These are phyloP conservation scores for Ustilago crameri DNA, from an alignment of 1,284 basidiomycete genomes.

Conservation along the genomic window DNA sequence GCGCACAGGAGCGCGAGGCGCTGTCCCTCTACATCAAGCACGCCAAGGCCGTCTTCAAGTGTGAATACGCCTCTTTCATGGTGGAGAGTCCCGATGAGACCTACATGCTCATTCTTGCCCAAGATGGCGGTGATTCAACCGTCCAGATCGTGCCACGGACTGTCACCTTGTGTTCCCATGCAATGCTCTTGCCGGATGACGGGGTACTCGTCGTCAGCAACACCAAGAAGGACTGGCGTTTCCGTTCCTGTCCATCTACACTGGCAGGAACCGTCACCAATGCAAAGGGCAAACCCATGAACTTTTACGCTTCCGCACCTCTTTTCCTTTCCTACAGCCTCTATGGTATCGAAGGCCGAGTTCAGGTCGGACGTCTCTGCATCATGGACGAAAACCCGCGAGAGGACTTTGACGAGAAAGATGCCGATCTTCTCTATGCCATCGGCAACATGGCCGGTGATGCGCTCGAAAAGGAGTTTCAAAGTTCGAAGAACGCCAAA, in stretches of 20 bases:
- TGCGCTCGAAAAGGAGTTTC: conserved; percentile 51
- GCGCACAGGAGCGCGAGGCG: conserved; percentile 31
- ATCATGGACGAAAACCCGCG: conserved; percentile 48
- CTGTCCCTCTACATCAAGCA: conserved; percentile 38
- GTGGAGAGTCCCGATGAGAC: conserved; percentile 36
- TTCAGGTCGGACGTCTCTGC: conserved; percentile 53
- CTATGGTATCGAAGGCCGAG: conserved; percentile 28
- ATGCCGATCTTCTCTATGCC: conserved; percentile 43
- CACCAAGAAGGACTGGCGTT: conserved; percentile 52
- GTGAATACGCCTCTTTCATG: conserved; percentile 48
- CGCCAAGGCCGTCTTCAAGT: conserved; percentile 47
- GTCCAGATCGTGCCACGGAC: conserved; percentile 21
- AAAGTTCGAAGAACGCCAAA: conserved; percentile 32
- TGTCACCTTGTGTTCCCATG: conserved; percentile 49
- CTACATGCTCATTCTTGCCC: conserved; percentile 46
- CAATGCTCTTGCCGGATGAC: conserved; percentile 51
- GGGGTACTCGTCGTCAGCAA: conserved; percentile 49
- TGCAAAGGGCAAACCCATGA: conserved; percentile 35
- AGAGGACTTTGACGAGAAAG: conserved; percentile 36
- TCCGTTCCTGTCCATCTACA: conserved; percentile 37
- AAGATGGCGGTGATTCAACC: conserved; percentile 25
- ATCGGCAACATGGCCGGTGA: conserved; percentile 55
- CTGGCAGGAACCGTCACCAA: conserved; percentile 30
- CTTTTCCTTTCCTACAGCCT: conserved; percentile 38
- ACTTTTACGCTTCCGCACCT: conserved; percentile 57